These are phyloP conservation scores for Endocalyx cinctus DNA, from an alignment of 2,329 filamentous ascomycete genomes.

Conservation along the genomic window DNA sequence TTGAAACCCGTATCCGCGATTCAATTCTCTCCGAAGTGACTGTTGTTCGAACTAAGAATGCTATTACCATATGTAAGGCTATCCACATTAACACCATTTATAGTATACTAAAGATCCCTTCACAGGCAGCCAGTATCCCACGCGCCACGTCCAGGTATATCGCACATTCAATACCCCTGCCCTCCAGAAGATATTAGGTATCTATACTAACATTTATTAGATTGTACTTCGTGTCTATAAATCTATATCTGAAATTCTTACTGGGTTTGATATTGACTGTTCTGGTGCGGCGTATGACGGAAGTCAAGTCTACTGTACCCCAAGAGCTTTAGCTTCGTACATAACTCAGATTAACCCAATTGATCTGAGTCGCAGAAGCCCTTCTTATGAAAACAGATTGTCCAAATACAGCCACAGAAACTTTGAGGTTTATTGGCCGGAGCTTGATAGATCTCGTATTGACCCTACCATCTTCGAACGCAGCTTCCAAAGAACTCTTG, in stretches of 20 bases:
- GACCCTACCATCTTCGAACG: constrained; percentile 86
- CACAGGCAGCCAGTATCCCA: constrained; percentile 71
- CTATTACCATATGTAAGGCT: constrained; percentile 64
- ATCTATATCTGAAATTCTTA: constrained; percentile 76
- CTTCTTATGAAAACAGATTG: constrained; percentile 82
- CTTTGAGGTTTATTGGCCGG: constrained; percentile 78
- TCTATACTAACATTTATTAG: too few relatives aligned
- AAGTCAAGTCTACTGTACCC: constrained; percentile 72
- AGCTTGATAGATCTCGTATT: constrained; percentile 67
- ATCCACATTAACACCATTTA: not conserved
- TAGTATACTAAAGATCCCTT: constrained; percentile 2
- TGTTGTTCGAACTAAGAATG: constrained; percentile 79
- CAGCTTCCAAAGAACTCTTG: constrained; percentile 69
- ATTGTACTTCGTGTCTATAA: constrained; percentile 85
- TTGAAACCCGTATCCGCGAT: constrained; percentile 71
- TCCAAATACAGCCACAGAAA: constrained; percentile 81
- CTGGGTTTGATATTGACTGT: constrained; percentile 85
- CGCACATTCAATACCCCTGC: not conserved
- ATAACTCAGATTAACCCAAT: constrained; percentile 79
- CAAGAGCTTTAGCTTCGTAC: constrained; percentile 71
- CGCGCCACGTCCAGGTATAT: constrained; percentile 65
- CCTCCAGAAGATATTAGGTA: too few relatives aligned
- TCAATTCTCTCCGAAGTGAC: constrained; percentile 79
- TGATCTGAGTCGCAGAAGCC: constrained; percentile 73
- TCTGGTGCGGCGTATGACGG: constrained; percentile 79